A percentile compares a stretch with the other conserved stretches of the same genome.
Evolutionary conservation across 1,284 basidiomycete species (phyloP).

Genomic region (Boletus albobrunnescens): DNA sequence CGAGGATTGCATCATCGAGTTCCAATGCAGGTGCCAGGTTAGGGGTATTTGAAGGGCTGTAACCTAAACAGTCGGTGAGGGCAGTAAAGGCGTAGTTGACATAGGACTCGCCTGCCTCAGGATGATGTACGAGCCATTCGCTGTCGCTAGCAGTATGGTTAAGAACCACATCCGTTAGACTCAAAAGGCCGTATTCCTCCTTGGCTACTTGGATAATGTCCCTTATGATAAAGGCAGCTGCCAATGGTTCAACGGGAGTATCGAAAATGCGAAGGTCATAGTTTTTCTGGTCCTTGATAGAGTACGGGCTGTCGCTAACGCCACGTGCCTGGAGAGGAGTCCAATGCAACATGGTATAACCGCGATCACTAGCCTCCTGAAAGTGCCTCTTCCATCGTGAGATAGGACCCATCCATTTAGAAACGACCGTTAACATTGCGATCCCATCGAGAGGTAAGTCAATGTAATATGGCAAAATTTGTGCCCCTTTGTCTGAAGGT

Average conservation of each 20-base stretch:
- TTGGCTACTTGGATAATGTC: constrained; percentile 65
- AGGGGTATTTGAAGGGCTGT: constrained; percentile 83
- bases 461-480: constrained; percentile 47
- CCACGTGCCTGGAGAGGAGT: constrained; percentile 90
- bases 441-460: constrained; percentile 82
- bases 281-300: constrained; percentile 78
- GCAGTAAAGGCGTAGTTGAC: neutral
- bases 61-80: constrained; percentile 52
- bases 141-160: constrained; percentile 95
- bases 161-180: constrained; percentile 88
- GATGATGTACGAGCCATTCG: constrained; percentile 87
- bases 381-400: constrained; percentile 75
- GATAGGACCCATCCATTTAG: constrained; percentile 94
- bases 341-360: constrained; percentile 96
- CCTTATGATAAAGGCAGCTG: constrained; percentile 54
- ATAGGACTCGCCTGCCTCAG: constrained; percentile 73
- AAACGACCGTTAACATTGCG: constrained; percentile 82
- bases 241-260: constrained; percentile 43
- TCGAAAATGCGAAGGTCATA: constrained; percentile 78
- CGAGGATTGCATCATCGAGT: constrained; percentile 79
- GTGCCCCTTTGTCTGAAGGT: constrained; percentile 45
- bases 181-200: constrained; percentile 83
- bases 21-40: constrained; percentile 86
- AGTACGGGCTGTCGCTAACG: constrained; percentile 86
- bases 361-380: constrained; percentile 76